Conservation (phyloP, 1,284 basidiomycete species). For the Leucoagaricus sp. region DNA sequence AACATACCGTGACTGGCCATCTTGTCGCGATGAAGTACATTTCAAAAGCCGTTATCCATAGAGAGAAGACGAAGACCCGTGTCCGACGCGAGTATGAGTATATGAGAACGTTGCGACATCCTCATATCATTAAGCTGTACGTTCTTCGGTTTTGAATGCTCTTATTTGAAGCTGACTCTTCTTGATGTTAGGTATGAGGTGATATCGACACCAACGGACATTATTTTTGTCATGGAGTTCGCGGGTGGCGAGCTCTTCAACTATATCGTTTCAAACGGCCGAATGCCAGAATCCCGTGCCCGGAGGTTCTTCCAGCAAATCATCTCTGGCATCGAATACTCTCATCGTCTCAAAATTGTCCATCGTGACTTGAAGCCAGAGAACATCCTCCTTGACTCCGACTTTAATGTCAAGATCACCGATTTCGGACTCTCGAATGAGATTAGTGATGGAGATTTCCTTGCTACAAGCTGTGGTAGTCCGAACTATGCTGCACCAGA, state of each 20-base stretch:
- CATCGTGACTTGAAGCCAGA: conserved; percentile 96
- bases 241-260: conserved; percentile 95
- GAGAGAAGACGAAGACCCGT: conserved; percentile 88
- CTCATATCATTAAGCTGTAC: conserved; percentile 95
- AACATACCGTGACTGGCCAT: conserved; percentile 92
- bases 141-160: conserved; percentile 27
- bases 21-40: conserved; percentile 98
- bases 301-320: conserved; percentile 96
- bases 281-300: conserved; percentile 84
- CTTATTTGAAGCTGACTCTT: conserved; percentile 16
- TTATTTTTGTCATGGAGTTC: conserved; percentile 95
- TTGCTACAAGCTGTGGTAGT: conserved; percentile 93
- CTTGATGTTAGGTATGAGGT: conserved; percentile 84
- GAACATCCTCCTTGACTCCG: conserved; percentile 80
- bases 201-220: conserved; percentile 90
- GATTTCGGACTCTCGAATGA: conserved; percentile 95
- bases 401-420: conserved; percentile 90
- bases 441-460: conserved; percentile 92
- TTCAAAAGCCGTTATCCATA: conserved; percentile 91
- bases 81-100: conserved; percentile 97
- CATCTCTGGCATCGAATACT: conserved; percentile 94
- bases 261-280: conserved; percentile 88
- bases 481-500: conserved; percentile 97
- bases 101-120: conserved; percentile 87
- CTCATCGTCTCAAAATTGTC: conserved; percentile 92